Percentiles rank a stretch among this genome's conserved stretches.
Evolutionary conservation across 164 flowering plant species (phyloP).

Genomic region (Sextonia rubra): DNA sequence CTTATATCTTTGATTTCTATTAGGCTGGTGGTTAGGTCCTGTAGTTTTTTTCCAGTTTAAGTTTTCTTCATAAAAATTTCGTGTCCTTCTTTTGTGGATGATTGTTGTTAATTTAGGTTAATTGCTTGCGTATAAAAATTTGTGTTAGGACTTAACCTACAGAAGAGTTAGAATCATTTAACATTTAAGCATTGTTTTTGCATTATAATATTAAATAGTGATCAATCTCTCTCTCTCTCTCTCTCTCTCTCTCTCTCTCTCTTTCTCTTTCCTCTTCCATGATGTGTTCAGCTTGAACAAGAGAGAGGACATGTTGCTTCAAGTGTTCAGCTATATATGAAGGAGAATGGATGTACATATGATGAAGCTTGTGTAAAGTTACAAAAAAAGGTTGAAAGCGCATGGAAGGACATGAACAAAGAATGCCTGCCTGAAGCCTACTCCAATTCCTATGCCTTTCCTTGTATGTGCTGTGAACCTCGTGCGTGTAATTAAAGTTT

Average conservation of each 20-base stretch:
- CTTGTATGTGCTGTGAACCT: not conserved
- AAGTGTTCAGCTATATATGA: not conserved
- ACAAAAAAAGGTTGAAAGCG: not conserved
- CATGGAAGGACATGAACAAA: conserved; percentile 1
- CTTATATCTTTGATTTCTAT: no score
- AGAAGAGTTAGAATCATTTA: no score
- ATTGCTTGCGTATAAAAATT: no score
- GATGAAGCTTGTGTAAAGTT: not conserved
- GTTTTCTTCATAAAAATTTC: no score
- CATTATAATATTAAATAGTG: not conserved
- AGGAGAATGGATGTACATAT: not conserved
- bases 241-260: not conserved
- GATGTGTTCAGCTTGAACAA: not conserved
- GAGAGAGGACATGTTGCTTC: not conserved
- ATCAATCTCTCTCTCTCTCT: not conserved
- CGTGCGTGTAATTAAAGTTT: not conserved
- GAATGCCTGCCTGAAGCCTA: not conserved
- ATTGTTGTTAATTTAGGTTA: no score
- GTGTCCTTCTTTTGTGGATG: no score
- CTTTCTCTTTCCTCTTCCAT: no score
- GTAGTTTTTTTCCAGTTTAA: no score
- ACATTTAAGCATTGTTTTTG: not conserved
- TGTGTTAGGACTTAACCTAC: no score
- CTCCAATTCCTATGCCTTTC: not conserved
- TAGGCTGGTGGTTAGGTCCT: no score